phyloP scores from a whole-genome alignment of 2,329 filamentous ascomycete species.

The Epicoccum sorghinum region DNA sequence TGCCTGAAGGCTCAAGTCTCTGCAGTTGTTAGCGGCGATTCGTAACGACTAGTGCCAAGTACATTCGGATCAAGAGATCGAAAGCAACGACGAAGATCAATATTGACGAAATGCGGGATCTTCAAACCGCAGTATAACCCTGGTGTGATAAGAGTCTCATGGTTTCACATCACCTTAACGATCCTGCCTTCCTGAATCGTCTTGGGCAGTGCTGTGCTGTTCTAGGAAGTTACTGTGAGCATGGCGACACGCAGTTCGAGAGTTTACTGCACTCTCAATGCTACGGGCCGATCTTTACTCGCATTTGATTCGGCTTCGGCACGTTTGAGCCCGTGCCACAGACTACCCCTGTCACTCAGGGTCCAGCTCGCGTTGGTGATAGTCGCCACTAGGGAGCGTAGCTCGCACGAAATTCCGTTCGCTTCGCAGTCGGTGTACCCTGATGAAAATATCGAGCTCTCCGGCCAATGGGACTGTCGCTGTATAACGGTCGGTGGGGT shows the following conservation, averaged over 20 bases:
- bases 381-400: constrained; percentile 14
- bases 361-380: constrained; percentile 16
- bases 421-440: background rate
- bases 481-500: background rate
- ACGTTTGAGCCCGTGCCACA: background rate
- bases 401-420: constrained; percentile 6
- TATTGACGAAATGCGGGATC: background rate
- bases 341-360: constrained; percentile 13
- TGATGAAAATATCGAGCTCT: background rate
- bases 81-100: constrained; percentile 8
- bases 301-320: constrained; percentile 5
- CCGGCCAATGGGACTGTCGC: background rate
- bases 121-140: background rate
- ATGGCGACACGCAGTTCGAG: background rate
- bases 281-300: background rate
- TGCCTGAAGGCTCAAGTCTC: background rate
- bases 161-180: background rate
- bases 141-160: background rate
- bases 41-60: constrained; percentile 12
- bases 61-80: constrained; percentile 13
- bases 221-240: background rate
- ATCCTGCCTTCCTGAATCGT: background rate
- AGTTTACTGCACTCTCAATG: background rate
- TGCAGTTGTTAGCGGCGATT: constrained; percentile 15
- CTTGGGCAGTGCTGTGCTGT: background rate